These are phyloP conservation scores for Malassezia nana DNA, from an alignment of 1,284 basidiomycete species.

Conservation along the genomic window DNA sequence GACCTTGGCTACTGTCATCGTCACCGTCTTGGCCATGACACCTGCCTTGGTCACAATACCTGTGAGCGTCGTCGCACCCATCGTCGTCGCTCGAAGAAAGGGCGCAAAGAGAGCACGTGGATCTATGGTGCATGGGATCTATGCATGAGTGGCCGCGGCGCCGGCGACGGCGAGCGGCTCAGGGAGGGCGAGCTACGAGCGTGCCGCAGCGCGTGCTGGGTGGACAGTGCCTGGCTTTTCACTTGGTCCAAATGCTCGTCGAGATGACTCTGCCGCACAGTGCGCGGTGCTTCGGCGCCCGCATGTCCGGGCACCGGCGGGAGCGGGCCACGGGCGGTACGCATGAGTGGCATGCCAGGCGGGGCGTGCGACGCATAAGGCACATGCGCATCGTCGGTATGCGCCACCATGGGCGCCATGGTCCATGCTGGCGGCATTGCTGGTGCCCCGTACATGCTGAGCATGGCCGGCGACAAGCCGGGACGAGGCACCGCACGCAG, in stretches of 20 bases:
- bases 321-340: background rate
- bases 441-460: background rate
- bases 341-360: background rate
- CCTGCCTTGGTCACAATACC: conserved; percentile 43
- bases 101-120: background rate
- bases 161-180: background rate
- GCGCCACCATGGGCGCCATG: background rate
- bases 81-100: conserved; percentile 11
- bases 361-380: background rate
- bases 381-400: background rate
- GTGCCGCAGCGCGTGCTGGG: conserved; percentile 1
- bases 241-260: background rate
- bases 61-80: conserved; percentile 18
- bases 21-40: conserved; percentile 44
- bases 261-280: background rate
- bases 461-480: background rate
- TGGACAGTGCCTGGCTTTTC: conserved; percentile 1
- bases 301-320: background rate
- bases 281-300: background rate
- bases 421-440: background rate
- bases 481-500: background rate
- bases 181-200: conserved; percentile 2
- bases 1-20: conserved; percentile 33
- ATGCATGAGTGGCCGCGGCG: background rate
- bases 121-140: conserved; percentile 3